phyloP scores from a whole-genome alignment of 129 eudicot genomes.

The Logfia minima region DNA sequence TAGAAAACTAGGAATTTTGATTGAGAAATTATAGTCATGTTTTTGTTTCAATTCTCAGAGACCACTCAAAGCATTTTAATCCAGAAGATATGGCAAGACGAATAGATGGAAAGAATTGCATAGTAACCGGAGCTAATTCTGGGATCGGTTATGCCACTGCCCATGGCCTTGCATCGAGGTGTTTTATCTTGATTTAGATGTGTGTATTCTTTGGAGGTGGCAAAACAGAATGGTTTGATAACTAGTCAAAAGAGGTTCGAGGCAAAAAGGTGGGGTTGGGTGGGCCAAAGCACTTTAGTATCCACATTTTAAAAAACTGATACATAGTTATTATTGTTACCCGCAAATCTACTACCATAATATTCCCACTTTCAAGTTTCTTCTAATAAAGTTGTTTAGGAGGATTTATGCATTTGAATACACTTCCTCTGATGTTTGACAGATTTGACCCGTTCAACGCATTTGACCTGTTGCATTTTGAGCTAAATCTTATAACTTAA shows the following conservation, averaged over 20 bases:
- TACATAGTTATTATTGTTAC: too few species aligned
- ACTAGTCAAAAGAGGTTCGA: too few species aligned
- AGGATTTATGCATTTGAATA: too few species aligned
- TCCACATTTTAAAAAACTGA: neutral
- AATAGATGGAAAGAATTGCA: constrained; percentile 83
- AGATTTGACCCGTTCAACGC: too few species aligned
- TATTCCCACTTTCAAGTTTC: too few species aligned
- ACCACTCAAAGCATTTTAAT: constrained; percentile 70
- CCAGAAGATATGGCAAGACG: constrained; percentile 62
- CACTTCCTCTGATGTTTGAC: too few species aligned
- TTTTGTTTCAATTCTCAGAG: constrained; percentile 40
- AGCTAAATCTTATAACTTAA: too few species aligned
- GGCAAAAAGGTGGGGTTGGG: too few species aligned
- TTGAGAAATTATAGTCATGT: neutral
- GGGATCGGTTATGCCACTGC: constrained; percentile 95
- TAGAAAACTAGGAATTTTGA: neutral
- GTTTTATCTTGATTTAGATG: constrained; percentile 1
- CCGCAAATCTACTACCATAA: too few species aligned
- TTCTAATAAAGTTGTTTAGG: too few species aligned
- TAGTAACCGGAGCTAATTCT: constrained; percentile 31
- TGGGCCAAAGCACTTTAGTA: neutral
- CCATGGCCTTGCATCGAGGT: constrained; percentile 94
- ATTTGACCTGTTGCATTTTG: too few species aligned
- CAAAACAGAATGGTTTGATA: neutral
- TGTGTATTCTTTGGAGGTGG: neutral